Conservation (phyloP, 306 rosid species). For the Rosa rugosa region DNA sequence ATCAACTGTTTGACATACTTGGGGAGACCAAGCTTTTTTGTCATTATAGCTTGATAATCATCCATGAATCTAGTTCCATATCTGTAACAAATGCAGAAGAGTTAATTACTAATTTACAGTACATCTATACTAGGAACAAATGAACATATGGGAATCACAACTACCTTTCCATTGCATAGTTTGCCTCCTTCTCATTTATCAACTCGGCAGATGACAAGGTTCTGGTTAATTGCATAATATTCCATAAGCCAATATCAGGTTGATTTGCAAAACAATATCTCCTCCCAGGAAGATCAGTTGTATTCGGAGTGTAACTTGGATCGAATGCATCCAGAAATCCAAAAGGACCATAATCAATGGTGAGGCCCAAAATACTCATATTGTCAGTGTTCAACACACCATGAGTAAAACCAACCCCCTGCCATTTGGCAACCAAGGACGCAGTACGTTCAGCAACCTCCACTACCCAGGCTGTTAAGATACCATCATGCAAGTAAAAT, state of each 20-base stretch:
- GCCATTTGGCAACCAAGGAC: constrained; percentile 90
- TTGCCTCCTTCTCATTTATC: constrained; percentile 86
- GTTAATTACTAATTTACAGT: constrained; percentile 9
- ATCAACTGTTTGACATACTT: constrained; percentile 92
- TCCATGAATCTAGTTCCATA: constrained; percentile 96
- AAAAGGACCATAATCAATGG: constrained; percentile 96
- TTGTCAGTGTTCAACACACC: constrained; percentile 99
- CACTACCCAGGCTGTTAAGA: constrained; percentile 80
- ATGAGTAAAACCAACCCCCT: constrained; percentile 98
- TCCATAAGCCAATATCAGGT: constrained; percentile 98
- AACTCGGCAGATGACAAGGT: constrained; percentile 69
- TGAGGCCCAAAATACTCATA: constrained; percentile 98
- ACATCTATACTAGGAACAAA: constrained; percentile 2
- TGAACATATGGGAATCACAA: constrained; percentile 21
- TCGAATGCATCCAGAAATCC: constrained; percentile 99
- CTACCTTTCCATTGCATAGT: constrained; percentile 97
- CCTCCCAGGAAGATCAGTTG: constrained; percentile 98
- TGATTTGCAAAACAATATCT: constrained; percentile 98
- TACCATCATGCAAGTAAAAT: constrained; percentile 24
- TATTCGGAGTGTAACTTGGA: constrained; percentile 93
- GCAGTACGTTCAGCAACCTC: constrained; percentile 97
- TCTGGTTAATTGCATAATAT: constrained; percentile 74
- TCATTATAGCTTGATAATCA: constrained; percentile 92
- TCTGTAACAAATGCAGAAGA: constrained; percentile 44
- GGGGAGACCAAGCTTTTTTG: constrained; percentile 88